Conservation (phyloP, 2,329 filamentous ascomycete genomes). For the Hymenoscyphus fructigenus region DNA sequence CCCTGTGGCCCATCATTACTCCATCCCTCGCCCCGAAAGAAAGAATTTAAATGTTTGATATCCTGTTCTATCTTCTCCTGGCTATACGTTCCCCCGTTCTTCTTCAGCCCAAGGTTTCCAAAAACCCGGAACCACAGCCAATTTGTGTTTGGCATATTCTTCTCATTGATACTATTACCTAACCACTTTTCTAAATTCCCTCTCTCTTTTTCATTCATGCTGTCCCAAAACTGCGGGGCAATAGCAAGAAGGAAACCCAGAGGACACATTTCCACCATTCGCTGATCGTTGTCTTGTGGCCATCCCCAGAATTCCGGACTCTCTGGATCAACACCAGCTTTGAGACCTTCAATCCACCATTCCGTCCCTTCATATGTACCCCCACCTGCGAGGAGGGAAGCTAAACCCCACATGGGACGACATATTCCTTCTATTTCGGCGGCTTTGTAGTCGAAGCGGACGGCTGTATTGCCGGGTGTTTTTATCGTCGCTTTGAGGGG, state of each 20-base stretch:
- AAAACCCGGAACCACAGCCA: slow-evolving; percentile 86
- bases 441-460: slow-evolving; percentile 74
- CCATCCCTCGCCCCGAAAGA: slow-evolving; percentile 81
- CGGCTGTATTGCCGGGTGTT: slow-evolving; percentile 67
- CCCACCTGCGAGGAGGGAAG: slow-evolving; percentile 67
- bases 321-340: slow-evolving; percentile 68
- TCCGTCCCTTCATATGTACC: slow-evolving; percentile 62
- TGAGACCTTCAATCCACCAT: slow-evolving; percentile 69
- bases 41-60: slow-evolving; percentile 75
- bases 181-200: slow-evolving; percentile 70
- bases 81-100: slow-evolving; percentile 70
- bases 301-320: slow-evolving; percentile 74
- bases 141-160: slow-evolving; percentile 69
- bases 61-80: slow-evolving; percentile 69
- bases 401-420: slow-evolving; percentile 72
- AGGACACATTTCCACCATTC: slow-evolving; percentile 84
- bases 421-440: slow-evolving; percentile 64
- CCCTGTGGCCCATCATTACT: slow-evolving; percentile 77
- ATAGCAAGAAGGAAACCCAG: slow-evolving; percentile 74
- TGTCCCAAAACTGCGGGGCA: slow-evolving; percentile 50
- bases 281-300: slow-evolving; percentile 73
- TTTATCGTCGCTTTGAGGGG: slow-evolving; percentile 63
- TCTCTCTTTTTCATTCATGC: slow-evolving; percentile 60
- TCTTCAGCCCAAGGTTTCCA: slow-evolving; percentile 74
- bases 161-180: slow-evolving; percentile 73